A percentile compares a stretch with the other conserved stretches of the same genome.
phyloP scores from a whole-genome alignment of 2,329 filamentous ascomycete genomes.

The Colletotrichum coccodes region DNA sequence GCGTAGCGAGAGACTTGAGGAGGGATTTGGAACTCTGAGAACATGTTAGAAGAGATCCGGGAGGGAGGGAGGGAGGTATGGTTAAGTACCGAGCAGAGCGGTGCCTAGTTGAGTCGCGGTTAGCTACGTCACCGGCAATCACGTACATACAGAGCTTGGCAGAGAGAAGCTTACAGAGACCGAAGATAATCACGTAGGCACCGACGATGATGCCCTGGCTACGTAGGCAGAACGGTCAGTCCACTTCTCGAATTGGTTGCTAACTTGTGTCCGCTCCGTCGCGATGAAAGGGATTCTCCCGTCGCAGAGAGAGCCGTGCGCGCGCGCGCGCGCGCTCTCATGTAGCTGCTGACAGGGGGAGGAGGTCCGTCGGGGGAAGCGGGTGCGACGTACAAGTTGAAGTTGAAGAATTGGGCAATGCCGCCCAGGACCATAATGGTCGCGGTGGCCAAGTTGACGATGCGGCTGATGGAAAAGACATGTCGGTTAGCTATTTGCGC shows the following conservation, averaged over 20 bases:
- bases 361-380: slow-evolving; percentile 16
- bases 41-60: not conserved
- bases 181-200: slow-evolving; percentile 90
- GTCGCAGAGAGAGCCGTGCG: slow-evolving; percentile 23
- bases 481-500: slow-evolving; percentile 45
- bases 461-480: slow-evolving; percentile 70
- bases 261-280: not conserved
- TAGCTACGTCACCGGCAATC: slow-evolving; percentile 30
- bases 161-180: slow-evolving; percentile 71
- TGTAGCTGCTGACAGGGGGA: too few relatives aligned
- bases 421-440: slow-evolving; percentile 90
- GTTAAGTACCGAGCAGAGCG: slow-evolving; percentile 68
- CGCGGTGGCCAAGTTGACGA: slow-evolving; percentile 91
- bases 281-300: not conserved
- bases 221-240: slow-evolving; percentile 32
- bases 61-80: not conserved
- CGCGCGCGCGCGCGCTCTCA: slow-evolving; percentile 6
- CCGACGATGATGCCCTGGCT: slow-evolving; percentile 83
- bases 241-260: not conserved
- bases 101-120: slow-evolving; percentile 61
- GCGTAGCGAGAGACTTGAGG: slow-evolving; percentile 93
- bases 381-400: slow-evolving; percentile 63
- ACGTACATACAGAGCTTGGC: not conserved
- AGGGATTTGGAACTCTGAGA: slow-evolving; percentile 89
- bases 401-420: slow-evolving; percentile 75